These are phyloP conservation scores for Raffaelea albimanens DNA, from an alignment of 2,329 filamentous ascomycete genomes.

Conservation along the genomic window DNA sequence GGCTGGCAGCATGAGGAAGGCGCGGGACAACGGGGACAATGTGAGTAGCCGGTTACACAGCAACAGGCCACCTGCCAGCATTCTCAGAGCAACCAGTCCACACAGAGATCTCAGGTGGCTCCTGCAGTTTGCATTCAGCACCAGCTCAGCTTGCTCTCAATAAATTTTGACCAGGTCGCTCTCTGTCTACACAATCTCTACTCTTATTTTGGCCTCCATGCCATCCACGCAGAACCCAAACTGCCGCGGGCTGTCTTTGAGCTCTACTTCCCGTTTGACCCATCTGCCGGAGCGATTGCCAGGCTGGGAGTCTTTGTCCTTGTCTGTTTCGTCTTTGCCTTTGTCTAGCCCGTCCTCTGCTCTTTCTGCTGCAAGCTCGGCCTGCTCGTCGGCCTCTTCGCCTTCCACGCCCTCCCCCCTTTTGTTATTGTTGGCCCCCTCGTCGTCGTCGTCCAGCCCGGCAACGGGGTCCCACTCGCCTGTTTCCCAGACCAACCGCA, in stretches of 20 bases:
- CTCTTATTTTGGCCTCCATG: constrained; percentile 57
- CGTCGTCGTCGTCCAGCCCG: constrained; percentile 49
- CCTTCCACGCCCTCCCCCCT: no score
- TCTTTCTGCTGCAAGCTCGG: constrained; percentile 19
- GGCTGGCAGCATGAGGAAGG: background rate
- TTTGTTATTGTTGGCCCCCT: constrained; percentile 43
- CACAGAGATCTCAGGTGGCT: background rate
- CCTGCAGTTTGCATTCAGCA: no score
- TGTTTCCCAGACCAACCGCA: constrained; percentile 76
- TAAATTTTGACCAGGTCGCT: background rate
- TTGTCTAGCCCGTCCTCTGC: constrained; percentile 4
- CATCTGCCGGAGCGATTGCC: constrained; percentile 42
- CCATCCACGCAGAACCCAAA: constrained; percentile 79
- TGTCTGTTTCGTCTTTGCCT: constrained; percentile 17
- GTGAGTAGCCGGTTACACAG: no score
- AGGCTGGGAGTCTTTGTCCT: background rate
- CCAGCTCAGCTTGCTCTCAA: background rate
- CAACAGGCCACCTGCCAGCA: background rate
- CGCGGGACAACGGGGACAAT: no score
- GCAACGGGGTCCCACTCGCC: constrained; percentile 79
- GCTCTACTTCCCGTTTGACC: constrained; percentile 69
- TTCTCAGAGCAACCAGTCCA: background rate
- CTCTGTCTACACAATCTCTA: constrained; percentile 26
- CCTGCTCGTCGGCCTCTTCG: no score
- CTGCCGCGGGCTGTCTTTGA: constrained; percentile 69